Evolutionary conservation across 2,329 filamentous ascomycete genomes (phyloP).

Genomic region (Aureobasidium lini): DNA sequence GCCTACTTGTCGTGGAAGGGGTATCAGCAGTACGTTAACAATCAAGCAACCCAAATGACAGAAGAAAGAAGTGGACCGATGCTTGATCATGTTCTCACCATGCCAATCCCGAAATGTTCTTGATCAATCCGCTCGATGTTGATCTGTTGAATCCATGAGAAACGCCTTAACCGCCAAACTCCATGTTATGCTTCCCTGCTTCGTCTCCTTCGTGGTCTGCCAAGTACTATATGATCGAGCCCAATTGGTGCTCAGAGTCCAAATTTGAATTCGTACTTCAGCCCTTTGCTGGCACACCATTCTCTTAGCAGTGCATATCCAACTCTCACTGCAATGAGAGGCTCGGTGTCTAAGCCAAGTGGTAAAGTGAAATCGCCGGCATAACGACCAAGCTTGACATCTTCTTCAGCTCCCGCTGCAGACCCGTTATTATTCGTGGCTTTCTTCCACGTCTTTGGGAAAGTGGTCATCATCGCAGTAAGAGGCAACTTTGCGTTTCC

Average conservation of each 20-base stretch:
- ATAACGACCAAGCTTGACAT: slow-evolving; percentile 25
- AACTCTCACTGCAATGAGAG: slow-evolving; percentile 38
- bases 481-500: slow-evolving; percentile 22
- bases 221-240: not conserved
- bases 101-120: not conserved
- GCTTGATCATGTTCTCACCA: not conserved
- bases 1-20: not conserved
- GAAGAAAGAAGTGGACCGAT: not conserved
- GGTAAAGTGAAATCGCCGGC: slow-evolving; percentile 35
- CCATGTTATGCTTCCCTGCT: not conserved
- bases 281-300: slow-evolving; percentile 23
- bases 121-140: not conserved
- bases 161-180: not conserved
- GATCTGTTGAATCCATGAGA: not conserved
- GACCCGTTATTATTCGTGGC: not conserved
- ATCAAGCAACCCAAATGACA: slow-evolving; percentile 1
- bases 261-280: slow-evolving; percentile 1
- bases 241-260: not conserved
- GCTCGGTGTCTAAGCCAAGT: slow-evolving; percentile 32
- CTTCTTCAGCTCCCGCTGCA: not conserved
- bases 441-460: slow-evolving; percentile 32
- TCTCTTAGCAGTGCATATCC: slow-evolving; percentile 36
- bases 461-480: slow-evolving; percentile 30
- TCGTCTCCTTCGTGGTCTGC: not conserved
- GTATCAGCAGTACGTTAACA: slow-evolving; percentile 1